Percentiles rank a stretch among this genome's conserved stretches.
These are phyloP conservation scores for Entophlyctis helioformis DNA, from an alignment of 192 early-diverging fungal species.

Conservation along the genomic window DNA sequence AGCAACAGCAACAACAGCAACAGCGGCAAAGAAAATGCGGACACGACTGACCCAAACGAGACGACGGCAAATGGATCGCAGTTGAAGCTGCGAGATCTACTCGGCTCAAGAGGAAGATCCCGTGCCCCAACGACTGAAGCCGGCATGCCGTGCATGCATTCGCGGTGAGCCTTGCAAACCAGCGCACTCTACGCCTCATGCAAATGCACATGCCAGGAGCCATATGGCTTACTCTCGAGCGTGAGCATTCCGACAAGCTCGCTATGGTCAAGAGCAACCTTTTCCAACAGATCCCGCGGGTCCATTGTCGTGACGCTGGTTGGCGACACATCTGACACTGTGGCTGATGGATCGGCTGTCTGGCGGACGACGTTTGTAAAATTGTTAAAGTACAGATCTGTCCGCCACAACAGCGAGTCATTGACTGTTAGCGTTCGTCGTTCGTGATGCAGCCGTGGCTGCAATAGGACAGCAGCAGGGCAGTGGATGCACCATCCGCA, in stretches of 20 bases:
- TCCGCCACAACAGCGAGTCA: not conserved
- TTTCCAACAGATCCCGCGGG: too few relatives aligned
- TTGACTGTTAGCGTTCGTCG: too few relatives aligned
- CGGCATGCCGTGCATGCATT: too few relatives aligned
- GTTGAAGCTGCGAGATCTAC: slow-evolving; percentile 46
- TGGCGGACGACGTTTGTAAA: slow-evolving; percentile 4
- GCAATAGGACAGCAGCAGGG: not conserved
- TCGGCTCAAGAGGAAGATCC: slow-evolving; percentile 20
- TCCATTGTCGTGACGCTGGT: too few relatives aligned
- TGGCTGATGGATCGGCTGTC: too few relatives aligned
- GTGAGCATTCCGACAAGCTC: slow-evolving; percentile 13
- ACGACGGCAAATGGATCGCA: slow-evolving; percentile 77
- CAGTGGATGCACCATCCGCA: slow-evolving; percentile 15
- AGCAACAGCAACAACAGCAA: not conserved
- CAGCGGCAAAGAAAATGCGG: not conserved
- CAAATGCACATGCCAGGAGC: not conserved
- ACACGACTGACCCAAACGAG: slow-evolving; percentile 35
- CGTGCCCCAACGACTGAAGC: slow-evolving; percentile 16
- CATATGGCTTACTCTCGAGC: slow-evolving; percentile 9
- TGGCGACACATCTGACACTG: too few relatives aligned
- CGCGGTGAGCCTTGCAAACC: too few relatives aligned
- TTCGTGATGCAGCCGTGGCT: too few relatives aligned
- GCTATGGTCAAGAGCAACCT: slow-evolving; percentile 6
- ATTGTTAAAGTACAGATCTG: slow-evolving; percentile 20
- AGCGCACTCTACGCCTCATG: too few relatives aligned